A percentile compares a stretch with the other conserved stretches of the same genome.
Conservation (phyloP, 2,329 filamentous ascomycete genomes). For the Canariomyces notabilis region DNA sequence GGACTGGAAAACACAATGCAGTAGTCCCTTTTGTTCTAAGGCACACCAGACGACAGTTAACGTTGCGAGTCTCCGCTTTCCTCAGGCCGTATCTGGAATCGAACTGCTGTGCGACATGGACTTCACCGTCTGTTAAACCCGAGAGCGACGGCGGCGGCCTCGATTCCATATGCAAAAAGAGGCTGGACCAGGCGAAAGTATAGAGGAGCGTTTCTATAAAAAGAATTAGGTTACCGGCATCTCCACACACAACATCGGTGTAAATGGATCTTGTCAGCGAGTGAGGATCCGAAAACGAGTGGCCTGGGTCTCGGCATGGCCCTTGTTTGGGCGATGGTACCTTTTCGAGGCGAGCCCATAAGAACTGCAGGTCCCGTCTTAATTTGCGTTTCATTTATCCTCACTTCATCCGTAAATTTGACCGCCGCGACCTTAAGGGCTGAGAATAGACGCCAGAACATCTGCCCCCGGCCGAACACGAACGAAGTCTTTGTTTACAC, state of each 20-base stretch:
- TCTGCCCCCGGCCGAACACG: conserved; percentile 13
- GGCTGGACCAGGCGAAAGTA: conserved; percentile 8
- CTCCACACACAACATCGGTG: conserved; percentile 9
- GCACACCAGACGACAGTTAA: background rate
- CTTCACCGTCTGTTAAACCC: conserved; percentile 11
- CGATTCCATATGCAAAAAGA: conserved; percentile 13
- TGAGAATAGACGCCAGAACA: conserved; percentile 11
- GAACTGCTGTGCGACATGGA: conserved; percentile 11
- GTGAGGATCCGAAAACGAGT: conserved; percentile 8
- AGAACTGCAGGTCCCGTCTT: conserved; percentile 30
- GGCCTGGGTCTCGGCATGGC: conserved; percentile 18
- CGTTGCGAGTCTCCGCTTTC: background rate
- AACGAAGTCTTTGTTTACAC: conserved; percentile 12
- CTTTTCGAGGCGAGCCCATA: conserved; percentile 23
- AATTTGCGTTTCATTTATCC: conserved; percentile 44
- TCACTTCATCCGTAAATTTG: conserved; percentile 41
- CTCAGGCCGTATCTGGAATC: conserved; percentile 9
- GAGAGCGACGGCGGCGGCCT: no score
- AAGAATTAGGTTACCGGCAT: conserved; percentile 21
- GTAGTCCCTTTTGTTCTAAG: no score
- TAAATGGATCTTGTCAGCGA: conserved; percentile 13
- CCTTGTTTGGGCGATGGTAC: conserved; percentile 18
- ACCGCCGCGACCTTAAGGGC: conserved; percentile 22
- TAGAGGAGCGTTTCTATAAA: conserved; percentile 24
- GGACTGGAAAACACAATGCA: no score